A percentile compares a stretch with the other conserved stretches of the same genome.
phyloP scores from a whole-genome alignment of 306 rosid genomes.

The Benincasa hispida region DNA sequence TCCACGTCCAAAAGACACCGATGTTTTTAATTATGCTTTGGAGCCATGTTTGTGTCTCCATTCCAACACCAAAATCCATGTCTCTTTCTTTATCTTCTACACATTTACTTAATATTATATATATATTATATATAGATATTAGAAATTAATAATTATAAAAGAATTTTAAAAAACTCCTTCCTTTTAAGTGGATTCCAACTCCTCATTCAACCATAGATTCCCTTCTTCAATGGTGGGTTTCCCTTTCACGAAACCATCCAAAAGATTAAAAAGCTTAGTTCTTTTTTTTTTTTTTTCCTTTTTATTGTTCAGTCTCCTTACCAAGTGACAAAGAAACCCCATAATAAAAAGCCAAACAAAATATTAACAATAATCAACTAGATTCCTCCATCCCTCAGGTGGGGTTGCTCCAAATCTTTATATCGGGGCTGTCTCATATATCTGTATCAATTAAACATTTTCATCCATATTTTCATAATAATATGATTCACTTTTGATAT shows the following conservation, averaged over 20 bases:
- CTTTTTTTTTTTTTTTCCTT: background rate
- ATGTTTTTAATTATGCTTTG: slow-evolving; percentile 1
- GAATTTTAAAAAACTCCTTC: slow-evolving; percentile 24
- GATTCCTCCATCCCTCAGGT: background rate
- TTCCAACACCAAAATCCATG: background rate
- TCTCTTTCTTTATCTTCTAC: background rate
- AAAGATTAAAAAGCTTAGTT: background rate
- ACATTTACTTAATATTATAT: background rate
- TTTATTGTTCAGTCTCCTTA: background rate
- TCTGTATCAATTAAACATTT: background rate
- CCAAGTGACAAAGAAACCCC: slow-evolving; percentile 5
- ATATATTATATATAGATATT: background rate
- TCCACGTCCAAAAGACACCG: slow-evolving; percentile 7
- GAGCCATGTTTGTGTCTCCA: slow-evolving; percentile 2
- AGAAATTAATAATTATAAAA: background rate
- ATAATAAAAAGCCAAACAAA: background rate
- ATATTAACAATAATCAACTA: background rate
- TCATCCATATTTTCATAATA: background rate
- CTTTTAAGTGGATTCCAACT: slow-evolving; percentile 97
- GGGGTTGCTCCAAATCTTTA: background rate
- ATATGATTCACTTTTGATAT: background rate
- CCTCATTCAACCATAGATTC: slow-evolving; percentile 59
- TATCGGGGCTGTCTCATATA: background rate
- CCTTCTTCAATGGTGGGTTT: background rate
- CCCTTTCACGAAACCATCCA: slow-evolving; percentile 8